Percentiles rank a stretch among this genome's conserved stretches.
These are phyloP conservation scores for Symbiodinium pilosum DNA, from an alignment of 73 alveolate genomes.

Conservation along the genomic window DNA sequence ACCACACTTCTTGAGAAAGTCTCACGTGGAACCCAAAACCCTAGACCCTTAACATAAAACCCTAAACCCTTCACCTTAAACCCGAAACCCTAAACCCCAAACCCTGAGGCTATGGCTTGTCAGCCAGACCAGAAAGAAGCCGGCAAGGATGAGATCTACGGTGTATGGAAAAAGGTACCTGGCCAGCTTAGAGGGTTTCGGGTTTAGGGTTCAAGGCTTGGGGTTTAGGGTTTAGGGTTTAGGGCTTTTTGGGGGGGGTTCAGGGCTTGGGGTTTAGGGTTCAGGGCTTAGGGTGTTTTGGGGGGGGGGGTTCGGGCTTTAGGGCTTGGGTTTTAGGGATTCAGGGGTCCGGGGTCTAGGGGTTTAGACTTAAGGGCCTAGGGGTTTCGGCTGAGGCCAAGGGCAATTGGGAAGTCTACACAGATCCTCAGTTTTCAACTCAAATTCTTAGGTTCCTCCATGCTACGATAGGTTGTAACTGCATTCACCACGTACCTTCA, in stretches of 20 bases:
- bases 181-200: neutral
- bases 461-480: no score
- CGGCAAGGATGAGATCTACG: constrained; percentile 62
- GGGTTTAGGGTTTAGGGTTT: constrained; percentile 15
- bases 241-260: no score
- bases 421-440: no score
- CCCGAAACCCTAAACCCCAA: no score
- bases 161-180: constrained; percentile 76
- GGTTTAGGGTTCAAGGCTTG: neutral
- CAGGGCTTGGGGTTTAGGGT: neutral
- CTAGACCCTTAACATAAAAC: no score
- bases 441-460: no score
- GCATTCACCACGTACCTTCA: no score
- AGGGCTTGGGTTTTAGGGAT: neutral
- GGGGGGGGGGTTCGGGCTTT: neutral
- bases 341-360: neutral
- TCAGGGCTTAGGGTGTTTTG: neutral
- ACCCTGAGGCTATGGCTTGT: constrained; percentile 11
- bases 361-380: neutral
- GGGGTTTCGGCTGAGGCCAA: neutral
- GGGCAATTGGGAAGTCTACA: no score
- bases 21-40: no score
- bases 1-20: no score
- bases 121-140: constrained; percentile 34
- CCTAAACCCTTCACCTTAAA: no score